phyloP scores from a whole-genome alignment of 2,329 filamentous ascomycete genomes.

The Byssochlamys sp. region DNA sequence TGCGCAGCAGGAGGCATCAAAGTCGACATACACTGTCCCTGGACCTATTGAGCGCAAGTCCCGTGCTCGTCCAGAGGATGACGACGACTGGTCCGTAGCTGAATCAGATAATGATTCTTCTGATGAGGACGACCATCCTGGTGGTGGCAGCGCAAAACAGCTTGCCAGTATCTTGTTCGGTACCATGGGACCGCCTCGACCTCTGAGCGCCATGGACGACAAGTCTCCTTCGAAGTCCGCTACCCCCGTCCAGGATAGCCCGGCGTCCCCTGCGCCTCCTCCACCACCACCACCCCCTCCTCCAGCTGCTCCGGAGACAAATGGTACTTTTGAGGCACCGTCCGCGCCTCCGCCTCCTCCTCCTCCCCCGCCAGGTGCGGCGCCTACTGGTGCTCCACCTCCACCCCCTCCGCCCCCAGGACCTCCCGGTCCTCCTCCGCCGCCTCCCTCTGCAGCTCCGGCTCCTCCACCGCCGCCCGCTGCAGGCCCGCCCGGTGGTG shows the following conservation, averaged over 20 bases:
- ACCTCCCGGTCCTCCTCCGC: conserved; percentile 26
- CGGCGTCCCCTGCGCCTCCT: conserved; percentile 35
- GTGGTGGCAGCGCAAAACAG: conserved; percentile 76
- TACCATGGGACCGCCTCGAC: conserved; percentile 88
- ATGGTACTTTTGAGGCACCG: conserved; percentile 1
- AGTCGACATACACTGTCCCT: conserved; percentile 42
- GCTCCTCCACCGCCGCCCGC: conserved; percentile 28
- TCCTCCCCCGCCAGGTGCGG: conserved; percentile 13
- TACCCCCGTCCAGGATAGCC: conserved; percentile 35
- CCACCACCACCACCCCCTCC: conserved; percentile 36
- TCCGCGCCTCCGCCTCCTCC: conserved; percentile 12
- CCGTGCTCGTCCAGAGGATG: conserved; percentile 50
- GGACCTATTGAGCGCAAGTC: conserved; percentile 40
- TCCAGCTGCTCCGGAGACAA: conserved; percentile 19
- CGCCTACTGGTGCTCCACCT: conserved; percentile 17
- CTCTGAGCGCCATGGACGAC: conserved; percentile 71
- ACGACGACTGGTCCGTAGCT: conserved; percentile 70
- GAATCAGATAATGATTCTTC: conserved; percentile 68
- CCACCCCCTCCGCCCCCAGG: conserved; percentile 27
- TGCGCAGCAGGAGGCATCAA: conserved; percentile 49
- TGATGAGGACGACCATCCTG: conserved; percentile 62
- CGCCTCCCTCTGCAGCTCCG: conserved; percentile 18
- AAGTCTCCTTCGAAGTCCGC: conserved; percentile 45
- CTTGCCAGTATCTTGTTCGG: conserved; percentile 91
- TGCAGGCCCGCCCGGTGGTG: conserved; percentile 34